Base-by-base conservation (phyloP, 306 rosid species). In the Medicago arabica region DNA sequence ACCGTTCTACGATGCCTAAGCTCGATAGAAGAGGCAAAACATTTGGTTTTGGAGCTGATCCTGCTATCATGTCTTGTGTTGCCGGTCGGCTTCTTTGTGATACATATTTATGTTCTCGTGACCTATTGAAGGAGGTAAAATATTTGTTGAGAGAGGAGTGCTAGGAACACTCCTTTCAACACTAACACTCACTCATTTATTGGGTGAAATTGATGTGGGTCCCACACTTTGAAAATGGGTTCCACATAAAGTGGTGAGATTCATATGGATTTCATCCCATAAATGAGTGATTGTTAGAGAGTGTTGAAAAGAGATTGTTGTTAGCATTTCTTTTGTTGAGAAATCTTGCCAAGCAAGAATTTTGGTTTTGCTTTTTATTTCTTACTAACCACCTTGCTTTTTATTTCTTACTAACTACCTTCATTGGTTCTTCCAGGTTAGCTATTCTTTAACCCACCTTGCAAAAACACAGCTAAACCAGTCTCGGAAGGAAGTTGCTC, bases 31-130 rank as follows among this genome's bases (percentile, higher is more conserved):
- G 88, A 78, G 78, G 82, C 82, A 83, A 82, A 76, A 77, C 74
- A 77, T 92, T 88, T 82, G 97, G 96, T 39, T 90, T 89, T 74
- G 99, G 99, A 80, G 99, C 96, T 75, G 90, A 89, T 87, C 97
- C 87, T 50, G 98, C 91, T 73, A 86, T 95, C 72, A 80, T 95
- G 96, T 86, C 96, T 77, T 95, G 99, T 85, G 84, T 92, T 75
- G 90, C 99, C 78, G 98, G 99, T 31, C 88, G 97, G 64, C 93
- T 95, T 69, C 87, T 95, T 80, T 95, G 99, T 89, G 99, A 95
- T 83, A 92, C 97, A 7, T 89, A 82, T 79, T 83, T 89, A 83
- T 86, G 90, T 86, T 83, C 99, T 74, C 97, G 99, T 76, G 99
- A 95, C 70, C 86, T 95, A 73, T 81, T 95, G 74, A 92, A 88